Percentiles rank a stretch among this genome's conserved stretches.
Evolutionary conservation across 2,329 filamentous ascomycete genomes (phyloP).

Genomic region (Fusarium nelsonii): DNA sequence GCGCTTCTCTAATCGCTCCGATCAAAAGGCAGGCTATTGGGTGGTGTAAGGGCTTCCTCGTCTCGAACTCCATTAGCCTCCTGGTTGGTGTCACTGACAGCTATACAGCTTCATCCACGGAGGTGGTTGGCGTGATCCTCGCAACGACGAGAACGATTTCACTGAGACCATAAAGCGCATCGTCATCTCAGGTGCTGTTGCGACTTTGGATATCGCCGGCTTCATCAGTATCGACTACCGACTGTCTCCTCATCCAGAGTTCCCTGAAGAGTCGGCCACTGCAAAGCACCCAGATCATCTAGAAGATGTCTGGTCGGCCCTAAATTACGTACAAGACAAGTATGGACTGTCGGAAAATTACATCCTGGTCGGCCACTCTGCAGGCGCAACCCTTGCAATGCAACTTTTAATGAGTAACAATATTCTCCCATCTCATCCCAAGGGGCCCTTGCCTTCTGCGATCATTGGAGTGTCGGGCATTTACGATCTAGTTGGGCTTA

Average conservation of each 20-base stretch:
- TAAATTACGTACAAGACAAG: slow-evolving; percentile 61
- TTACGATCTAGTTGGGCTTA: slow-evolving; percentile 71
- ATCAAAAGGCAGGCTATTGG: slow-evolving; percentile 49
- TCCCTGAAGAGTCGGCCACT: slow-evolving; percentile 53
- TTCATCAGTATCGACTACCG: slow-evolving; percentile 75
- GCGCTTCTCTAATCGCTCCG: slow-evolving; percentile 49
- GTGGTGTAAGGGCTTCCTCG: slow-evolving; percentile 51
- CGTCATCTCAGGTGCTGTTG: slow-evolving; percentile 47
- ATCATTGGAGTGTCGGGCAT: slow-evolving; percentile 75
- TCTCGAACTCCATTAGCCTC: slow-evolving; percentile 1
- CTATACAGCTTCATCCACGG: slow-evolving; percentile 68
- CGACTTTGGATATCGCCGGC: slow-evolving; percentile 62
- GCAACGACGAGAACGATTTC: slow-evolving; percentile 61
- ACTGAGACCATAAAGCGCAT: slow-evolving; percentile 59
- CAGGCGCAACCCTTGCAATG: slow-evolving; percentile 72
- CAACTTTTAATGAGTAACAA: slow-evolving; percentile 66
- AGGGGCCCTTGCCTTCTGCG: slow-evolving; percentile 60
- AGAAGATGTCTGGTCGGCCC: slow-evolving; percentile 65
- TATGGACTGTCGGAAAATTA: slow-evolving; percentile 64
- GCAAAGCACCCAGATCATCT: slow-evolving; percentile 71
- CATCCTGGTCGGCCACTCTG: slow-evolving; percentile 72
- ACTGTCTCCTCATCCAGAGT: slow-evolving; percentile 65
- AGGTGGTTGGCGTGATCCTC: slow-evolving; percentile 73
- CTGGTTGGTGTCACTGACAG: slow-evolving; percentile 21
- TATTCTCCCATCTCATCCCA: slow-evolving; percentile 43